These are phyloP conservation scores for Arabis hirsuta DNA, from an alignment of 345 rosid genomes.

Conservation along the genomic window DNA sequence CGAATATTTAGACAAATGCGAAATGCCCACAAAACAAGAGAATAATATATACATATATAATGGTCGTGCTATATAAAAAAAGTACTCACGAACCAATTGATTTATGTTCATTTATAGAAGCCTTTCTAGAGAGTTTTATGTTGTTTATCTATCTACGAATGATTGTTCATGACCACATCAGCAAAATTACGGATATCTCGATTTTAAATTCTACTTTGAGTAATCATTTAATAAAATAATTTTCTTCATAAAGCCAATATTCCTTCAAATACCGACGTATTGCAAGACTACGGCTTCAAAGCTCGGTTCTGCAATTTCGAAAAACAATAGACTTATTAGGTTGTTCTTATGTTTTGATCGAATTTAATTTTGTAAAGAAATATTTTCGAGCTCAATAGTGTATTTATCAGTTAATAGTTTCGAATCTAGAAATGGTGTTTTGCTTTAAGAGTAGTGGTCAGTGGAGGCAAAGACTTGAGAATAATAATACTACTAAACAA, in stretches of 20 bases:
- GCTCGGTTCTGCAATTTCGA: neutral
- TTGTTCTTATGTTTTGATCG: constrained; percentile 1
- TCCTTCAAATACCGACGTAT: neutral
- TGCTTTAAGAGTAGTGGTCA: constrained; percentile 30
- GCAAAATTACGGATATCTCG: neutral
- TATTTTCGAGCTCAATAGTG: neutral
- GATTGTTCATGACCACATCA: neutral
- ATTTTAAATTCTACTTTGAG: constrained; percentile 1
- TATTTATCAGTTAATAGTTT: neutral
- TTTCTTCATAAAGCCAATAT: neutral
- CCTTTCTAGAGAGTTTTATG: neutral
- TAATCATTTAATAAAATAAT: neutral
- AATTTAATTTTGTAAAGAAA: neutral
- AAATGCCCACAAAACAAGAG: constrained; percentile 8
- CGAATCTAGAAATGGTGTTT: constrained; percentile 26
- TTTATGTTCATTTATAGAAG: neutral
- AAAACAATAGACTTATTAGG: no score
- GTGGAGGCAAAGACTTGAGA: constrained; percentile 26
- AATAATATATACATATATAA: neutral
- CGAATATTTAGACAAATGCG: constrained; percentile 17
- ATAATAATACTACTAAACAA: constrained; percentile 23
- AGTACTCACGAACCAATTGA: neutral
- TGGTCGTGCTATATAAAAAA: neutral
- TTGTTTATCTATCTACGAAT: neutral
- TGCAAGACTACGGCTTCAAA: neutral